A percentile compares a stretch with the other conserved stretches of the same genome.
Conservation (phyloP, 108 stramenopile genomes). For the Craspedostauros australis region DNA sequence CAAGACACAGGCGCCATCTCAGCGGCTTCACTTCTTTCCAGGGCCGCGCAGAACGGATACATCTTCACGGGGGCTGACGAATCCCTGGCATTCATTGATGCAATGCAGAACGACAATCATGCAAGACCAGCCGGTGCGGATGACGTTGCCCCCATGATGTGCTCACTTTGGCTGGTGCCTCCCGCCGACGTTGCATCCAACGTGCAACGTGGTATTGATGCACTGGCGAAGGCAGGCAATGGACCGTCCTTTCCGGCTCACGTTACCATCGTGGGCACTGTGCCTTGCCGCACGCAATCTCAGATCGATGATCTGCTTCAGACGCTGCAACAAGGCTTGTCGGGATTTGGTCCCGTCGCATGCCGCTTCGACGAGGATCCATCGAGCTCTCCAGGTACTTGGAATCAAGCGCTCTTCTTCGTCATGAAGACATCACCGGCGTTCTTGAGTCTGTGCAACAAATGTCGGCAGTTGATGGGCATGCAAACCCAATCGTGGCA, state of each 20-base stretch:
- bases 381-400: not conserved
- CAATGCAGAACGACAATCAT: too few relatives aligned
- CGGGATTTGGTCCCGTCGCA: slow-evolving; percentile 12
- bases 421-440: slow-evolving; percentile 2
- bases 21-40: too few relatives aligned
- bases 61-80: too few relatives aligned
- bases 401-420: slow-evolving; percentile 27
- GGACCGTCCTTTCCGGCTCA: slow-evolving; percentile 21
- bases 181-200: not conserved
- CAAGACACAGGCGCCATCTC: too few relatives aligned
- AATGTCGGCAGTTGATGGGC: not conserved
- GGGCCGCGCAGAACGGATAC: too few relatives aligned
- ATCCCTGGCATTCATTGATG: too few relatives aligned
- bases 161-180: slow-evolving; percentile 32
- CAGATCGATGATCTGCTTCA: not conserved
- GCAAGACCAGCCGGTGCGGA: too few relatives aligned
- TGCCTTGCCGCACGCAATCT: slow-evolving; percentile 1
- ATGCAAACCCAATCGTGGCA: slow-evolving; percentile 4
- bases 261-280: slow-evolving; percentile 16
- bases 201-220: slow-evolving; percentile 2
- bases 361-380: not conserved
- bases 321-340: slow-evolving; percentile 1
- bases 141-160: too few relatives aligned
- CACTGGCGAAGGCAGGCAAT: slow-evolving; percentile 1
- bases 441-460: slow-evolving; percentile 11